Evolutionary conservation across 768 basidiomycete genomes (phyloP).

Genomic region (Terana coerulea): DNA sequence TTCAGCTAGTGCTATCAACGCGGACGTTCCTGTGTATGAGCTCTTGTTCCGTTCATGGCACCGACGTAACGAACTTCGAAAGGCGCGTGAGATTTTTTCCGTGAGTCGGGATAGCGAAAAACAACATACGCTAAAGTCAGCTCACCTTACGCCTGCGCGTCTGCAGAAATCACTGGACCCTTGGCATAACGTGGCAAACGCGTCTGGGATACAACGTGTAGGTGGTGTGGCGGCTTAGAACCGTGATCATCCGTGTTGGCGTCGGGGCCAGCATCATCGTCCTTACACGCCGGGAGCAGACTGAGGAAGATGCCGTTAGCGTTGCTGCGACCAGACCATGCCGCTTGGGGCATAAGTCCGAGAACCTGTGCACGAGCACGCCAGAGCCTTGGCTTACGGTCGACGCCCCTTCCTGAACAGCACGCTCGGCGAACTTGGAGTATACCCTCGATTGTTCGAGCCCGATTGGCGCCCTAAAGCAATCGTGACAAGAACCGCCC

Average conservation of each 20-base stretch:
- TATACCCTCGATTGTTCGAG: no score
- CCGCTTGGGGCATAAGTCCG: not conserved
- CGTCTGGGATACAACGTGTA: no score
- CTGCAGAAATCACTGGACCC: not conserved
- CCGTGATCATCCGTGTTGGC: not conserved
- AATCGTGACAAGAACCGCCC: no score
- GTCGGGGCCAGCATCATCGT: not conserved
- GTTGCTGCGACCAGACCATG: not conserved
- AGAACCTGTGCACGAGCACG: not conserved
- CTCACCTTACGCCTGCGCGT: not conserved
- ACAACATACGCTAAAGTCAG: not conserved
- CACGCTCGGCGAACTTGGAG: no score
- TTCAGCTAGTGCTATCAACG: not conserved
- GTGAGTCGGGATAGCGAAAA: not conserved
- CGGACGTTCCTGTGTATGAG: not conserved
- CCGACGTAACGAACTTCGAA: not conserved
- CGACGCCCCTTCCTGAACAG: not conserved
- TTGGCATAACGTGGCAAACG: not conserved
- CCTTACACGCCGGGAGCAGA: not conserved
- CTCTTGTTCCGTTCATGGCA: not conserved
- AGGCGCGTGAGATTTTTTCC: not conserved
- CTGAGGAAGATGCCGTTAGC: no score
- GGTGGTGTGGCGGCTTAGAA: not conserved
- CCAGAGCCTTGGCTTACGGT: not conserved
- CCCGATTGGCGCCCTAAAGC: no score